A percentile compares a stretch with the other conserved stretches of the same genome.
These are phyloP conservation scores for Suillus weaverae DNA, from an alignment of 768 basidiomycete species.

Conservation along the genomic window DNA sequence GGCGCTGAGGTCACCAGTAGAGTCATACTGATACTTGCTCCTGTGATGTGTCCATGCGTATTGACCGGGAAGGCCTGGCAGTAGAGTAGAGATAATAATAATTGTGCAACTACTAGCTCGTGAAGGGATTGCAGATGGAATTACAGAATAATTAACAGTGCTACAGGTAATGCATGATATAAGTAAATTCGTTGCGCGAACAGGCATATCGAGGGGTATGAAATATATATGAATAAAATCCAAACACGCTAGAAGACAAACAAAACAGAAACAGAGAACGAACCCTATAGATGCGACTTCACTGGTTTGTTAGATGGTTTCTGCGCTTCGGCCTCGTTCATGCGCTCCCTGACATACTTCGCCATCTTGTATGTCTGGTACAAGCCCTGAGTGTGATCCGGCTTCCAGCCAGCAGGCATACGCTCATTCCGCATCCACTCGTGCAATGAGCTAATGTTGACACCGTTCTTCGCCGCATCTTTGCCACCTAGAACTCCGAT, in stretches of 20 bases:
- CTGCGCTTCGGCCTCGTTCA: conserved; percentile 21
- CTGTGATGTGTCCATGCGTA: conserved; percentile 23
- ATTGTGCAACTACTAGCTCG: background rate
- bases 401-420: conserved; percentile 43
- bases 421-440: conserved; percentile 54
- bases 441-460: conserved; percentile 46
- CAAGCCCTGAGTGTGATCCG: conserved; percentile 31
- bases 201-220: background rate
- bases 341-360: conserved; percentile 27
- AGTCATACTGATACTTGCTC: background rate
- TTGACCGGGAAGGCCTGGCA: background rate
- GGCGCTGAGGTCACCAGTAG: background rate
- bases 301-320: background rate
- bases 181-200: background rate
- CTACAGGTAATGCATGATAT: background rate
- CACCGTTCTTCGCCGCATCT: conserved; percentile 39
- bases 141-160: background rate
- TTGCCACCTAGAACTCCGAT: conserved; percentile 46
- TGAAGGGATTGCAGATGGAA: background rate
- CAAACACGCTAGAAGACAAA: background rate
- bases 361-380: conserved; percentile 31
- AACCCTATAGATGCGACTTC: background rate
- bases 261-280: background rate
- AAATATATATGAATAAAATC: conserved; percentile 1
- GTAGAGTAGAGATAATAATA: background rate